phyloP scores from a whole-genome alignment of 805 yeast genomes.

The Candida palmyrensis region DNA sequence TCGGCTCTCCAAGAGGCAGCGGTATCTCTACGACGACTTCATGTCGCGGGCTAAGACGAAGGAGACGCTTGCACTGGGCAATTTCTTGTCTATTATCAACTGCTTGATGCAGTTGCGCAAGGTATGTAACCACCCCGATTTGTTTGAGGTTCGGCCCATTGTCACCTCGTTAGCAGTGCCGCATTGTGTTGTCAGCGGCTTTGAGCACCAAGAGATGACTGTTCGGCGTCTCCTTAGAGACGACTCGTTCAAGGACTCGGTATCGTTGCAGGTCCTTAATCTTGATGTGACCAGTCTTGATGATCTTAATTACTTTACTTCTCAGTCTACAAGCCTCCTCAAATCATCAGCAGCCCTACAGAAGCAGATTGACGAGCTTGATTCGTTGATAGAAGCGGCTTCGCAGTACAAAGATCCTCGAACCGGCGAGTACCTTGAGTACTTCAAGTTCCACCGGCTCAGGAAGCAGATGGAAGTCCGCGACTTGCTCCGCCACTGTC shows the following conservation, averaged over 20 bases:
- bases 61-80: slow-evolving; percentile 91
- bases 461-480: slow-evolving; percentile 47
- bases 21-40: slow-evolving; percentile 90
- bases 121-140: slow-evolving; percentile 94
- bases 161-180: slow-evolving; percentile 82
- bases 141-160: slow-evolving; percentile 94
- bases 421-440: slow-evolving; percentile 42
- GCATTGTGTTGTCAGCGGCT: slow-evolving; percentile 53
- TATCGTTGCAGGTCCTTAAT: slow-evolving; percentile 58
- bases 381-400: slow-evolving; percentile 24
- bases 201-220: slow-evolving; percentile 34
- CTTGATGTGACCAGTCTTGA: slow-evolving; percentile 49
- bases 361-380: slow-evolving; percentile 40
- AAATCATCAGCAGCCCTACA: slow-evolving; percentile 45
- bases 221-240: slow-evolving; percentile 17
- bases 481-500: slow-evolving; percentile 49
- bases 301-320: slow-evolving; percentile 39
- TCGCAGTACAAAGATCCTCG: slow-evolving; percentile 17
- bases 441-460: slow-evolving; percentile 53
- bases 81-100: slow-evolving; percentile 89
- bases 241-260: slow-evolving; percentile 12
- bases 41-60: slow-evolving; percentile 95
- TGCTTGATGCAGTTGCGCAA: slow-evolving; percentile 97
- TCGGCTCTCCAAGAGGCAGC: slow-evolving; percentile 85
- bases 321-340: slow-evolving; percentile 37